phyloP scores from a whole-genome alignment of 2,329 filamentous ascomycete genomes.

The Botrytis fabae region DNA sequence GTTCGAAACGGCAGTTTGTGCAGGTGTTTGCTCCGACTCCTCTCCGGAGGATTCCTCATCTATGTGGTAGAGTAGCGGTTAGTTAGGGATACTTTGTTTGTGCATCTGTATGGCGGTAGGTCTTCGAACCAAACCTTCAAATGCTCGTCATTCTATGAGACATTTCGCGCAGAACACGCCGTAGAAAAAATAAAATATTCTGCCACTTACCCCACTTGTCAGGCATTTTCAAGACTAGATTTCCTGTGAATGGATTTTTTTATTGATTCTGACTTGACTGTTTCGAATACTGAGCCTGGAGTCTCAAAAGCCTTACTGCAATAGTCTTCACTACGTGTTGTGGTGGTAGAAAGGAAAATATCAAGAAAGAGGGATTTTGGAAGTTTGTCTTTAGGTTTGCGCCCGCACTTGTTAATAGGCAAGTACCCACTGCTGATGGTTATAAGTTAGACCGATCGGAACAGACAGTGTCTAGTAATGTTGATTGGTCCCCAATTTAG shows the following conservation, averaged over 20 bases:
- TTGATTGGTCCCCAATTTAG: not conserved
- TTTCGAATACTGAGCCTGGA: not conserved
- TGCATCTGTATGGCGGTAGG: slow-evolving; percentile 25
- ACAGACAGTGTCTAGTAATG: not conserved
- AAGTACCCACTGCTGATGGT: not conserved
- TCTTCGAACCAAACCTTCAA: slow-evolving; percentile 27
- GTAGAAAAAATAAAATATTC: slow-evolving; percentile 26
- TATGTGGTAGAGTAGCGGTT: slow-evolving; percentile 38
- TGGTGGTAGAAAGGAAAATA: slow-evolving; percentile 1
- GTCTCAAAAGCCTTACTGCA: not conserved
- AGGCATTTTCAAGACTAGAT: slow-evolving; percentile 36
- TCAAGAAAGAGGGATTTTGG: not conserved
- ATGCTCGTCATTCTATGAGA: slow-evolving; percentile 11
- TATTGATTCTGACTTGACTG: not conserved
- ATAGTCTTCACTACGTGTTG: not conserved
- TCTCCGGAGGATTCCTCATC: slow-evolving; percentile 39
- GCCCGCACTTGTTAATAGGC: slow-evolving; percentile 12
- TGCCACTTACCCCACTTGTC: slow-evolving; percentile 41
- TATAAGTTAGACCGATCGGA: slow-evolving; percentile 3
- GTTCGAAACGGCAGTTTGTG: slow-evolving; percentile 35
- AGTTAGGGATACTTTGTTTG: slow-evolving; percentile 31
- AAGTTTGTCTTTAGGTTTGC: slow-evolving; percentile 21
- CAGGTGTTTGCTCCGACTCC: slow-evolving; percentile 50
- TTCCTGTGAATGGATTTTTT: not conserved
- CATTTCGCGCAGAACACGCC: not conserved